Base-by-base conservation (phyloP, 176 grass and related monocot genomes). In the Zoysia pacifica region DNA sequence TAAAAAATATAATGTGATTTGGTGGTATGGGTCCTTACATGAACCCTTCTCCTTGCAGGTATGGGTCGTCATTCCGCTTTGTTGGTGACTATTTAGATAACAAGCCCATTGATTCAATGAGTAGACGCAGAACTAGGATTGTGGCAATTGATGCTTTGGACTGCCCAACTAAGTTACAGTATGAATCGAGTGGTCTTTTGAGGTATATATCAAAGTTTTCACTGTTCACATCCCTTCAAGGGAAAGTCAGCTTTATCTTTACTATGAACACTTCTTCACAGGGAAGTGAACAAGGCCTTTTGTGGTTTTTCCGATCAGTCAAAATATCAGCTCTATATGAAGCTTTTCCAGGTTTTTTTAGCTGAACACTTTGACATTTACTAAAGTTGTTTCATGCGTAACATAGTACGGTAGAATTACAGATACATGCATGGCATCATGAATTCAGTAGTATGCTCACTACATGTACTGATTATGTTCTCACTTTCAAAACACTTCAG, bases 261-360 rank as follows among this genome's bases (percentile, higher is more conserved):
- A 69, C 6, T 15, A 51, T 65, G 47, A 16, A 5, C 14, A 38
- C 64, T 13, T 78, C 38, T 81, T 13, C 5, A 44, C 83, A 97
- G 95, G 88, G 95, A 97, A 80, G 72, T 83, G 51, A 94, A 93
- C 74, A 97, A 97, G 68, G 95, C 95, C 4, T 94, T 97, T 10
- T 94, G 90, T 87, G 95, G 95, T 10, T 97, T 97, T 83, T n/a
- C 83, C 6, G 74, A 91, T 86, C 68, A 51, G 73, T 78, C 81
- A 71, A 94, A 93, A 67, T 70, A 85, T 69, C 77, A 78, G 14
- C 11, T 78, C 10, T 62, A 13, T 76, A 38, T 69, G 52, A 84
- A 84, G 65, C 81, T 78, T 85, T 90, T 87, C 40, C 83, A 92
- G 86, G 92, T 85, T 67, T 40, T 44, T 80, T 28, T 28, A 28